A percentile compares a stretch with the other conserved stretches of the same genome.
Evolutionary conservation across 2,329 filamentous ascomycete species (phyloP).

Genomic region (Didymella keratinophila): DNA sequence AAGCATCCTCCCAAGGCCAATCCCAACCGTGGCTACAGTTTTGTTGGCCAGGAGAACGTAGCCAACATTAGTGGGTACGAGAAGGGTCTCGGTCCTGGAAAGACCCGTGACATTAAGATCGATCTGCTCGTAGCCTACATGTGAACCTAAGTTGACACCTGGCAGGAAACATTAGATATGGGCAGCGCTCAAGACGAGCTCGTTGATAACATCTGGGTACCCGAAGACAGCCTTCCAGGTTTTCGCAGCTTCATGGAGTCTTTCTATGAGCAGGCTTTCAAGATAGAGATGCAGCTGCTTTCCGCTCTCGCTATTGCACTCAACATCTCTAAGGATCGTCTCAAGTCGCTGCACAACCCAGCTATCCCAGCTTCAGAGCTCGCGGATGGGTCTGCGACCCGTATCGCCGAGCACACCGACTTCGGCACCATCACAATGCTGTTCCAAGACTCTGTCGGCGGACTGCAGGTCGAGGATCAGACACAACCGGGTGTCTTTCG

Average conservation of each 20-base stretch:
- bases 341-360: conserved; percentile 21
- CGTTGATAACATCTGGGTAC: conserved; percentile 7
- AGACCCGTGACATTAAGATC: conserved; percentile 13
- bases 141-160: not conserved
- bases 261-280: conserved; percentile 17
- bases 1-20: conserved; percentile 7
- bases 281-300: conserved; percentile 16
- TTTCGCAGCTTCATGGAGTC: conserved; percentile 28
- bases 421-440: conserved; percentile 43
- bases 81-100: conserved; percentile 5
- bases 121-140: not conserved
- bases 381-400: conserved; percentile 5
- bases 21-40: conserved; percentile 22
- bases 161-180: conserved; percentile 8
- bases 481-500: conserved; percentile 15
- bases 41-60: conserved; percentile 8
- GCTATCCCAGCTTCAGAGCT: conserved; percentile 12
- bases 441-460: conserved; percentile 43
- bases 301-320: conserved; percentile 22
- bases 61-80: conserved; percentile 13
- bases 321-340: conserved; percentile 1
- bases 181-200: conserved; percentile 4
- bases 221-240: conserved; percentile 14
- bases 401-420: conserved; percentile 30
- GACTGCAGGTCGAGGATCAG: conserved; percentile 46